Evolutionary conservation across 2,329 filamentous ascomycete species (phyloP), one percentile per base, ranked within the genome.

Genomic region (Aspergillus sojae): DNA sequence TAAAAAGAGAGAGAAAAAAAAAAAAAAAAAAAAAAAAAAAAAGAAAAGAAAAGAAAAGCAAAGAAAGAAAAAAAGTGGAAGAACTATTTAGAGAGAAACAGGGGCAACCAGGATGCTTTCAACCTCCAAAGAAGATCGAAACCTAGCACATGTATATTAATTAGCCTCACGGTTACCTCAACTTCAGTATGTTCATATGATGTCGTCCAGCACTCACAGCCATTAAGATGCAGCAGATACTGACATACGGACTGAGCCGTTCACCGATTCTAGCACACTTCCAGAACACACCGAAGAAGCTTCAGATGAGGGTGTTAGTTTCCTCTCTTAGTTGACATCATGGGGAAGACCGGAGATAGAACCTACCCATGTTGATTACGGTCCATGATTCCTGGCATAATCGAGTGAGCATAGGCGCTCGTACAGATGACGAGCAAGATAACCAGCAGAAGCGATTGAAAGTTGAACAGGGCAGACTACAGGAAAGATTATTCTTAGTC

Each of bases 401-500:
- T 88, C 72, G 92, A 91, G 83, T 98, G 95, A 62, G 93, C 87
- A 81, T 99, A 98, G 66, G 95, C 89, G 79, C 92, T 94, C 62
- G 95, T 97, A 86, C 95, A 99, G 76, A 98, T 96, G 71, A 96
- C 88, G 71, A 99, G 90, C 58, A 99, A 89, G 73, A 99, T 89
- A 70, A 97, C 94, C 72, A 98, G 88, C 72, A 99, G 88, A 71
- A 98, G 91, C 63, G 93, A 96, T 80, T 97, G 93, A 84, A 99
- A 98, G 83, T 98, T 98, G 89, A 99, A 97, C 74, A 99, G 90
- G 61, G 95, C 95, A 64, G 95, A 91, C 95, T 97, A 74, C 57
- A 43, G 48, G n/a, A 28, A 7, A 19, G 26, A 55, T 46, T 19
- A 59, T 28, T 53, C 39, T 53, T 28, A 45, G 57, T 43, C 12